A percentile compares a stretch with the other conserved stretches of the same genome.
These are phyloP conservation scores for Coemansia sp. DNA, from an alignment of 192 early-diverging fungal genomes.

Conservation along the genomic window DNA sequence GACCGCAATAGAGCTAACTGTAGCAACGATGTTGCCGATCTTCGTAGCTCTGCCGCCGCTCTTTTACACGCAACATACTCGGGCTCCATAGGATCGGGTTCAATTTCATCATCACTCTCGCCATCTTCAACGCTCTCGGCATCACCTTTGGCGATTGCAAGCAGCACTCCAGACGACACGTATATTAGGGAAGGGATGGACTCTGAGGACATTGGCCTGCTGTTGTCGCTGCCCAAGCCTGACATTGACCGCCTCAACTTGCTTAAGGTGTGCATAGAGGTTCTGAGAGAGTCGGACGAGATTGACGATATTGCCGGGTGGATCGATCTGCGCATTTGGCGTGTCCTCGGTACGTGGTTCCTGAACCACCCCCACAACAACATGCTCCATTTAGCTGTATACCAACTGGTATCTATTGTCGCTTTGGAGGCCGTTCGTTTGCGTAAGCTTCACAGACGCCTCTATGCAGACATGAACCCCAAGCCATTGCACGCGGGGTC, in stretches of 20 bases:
- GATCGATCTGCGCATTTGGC: conserved; percentile 55
- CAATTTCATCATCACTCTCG: conserved; percentile 51
- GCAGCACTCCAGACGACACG: conserved; percentile 37
- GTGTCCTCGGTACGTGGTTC: conserved; percentile 48
- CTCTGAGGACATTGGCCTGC: conserved; percentile 37
- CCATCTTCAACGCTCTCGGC: conserved; percentile 54
- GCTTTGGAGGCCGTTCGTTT: conserved; percentile 43
- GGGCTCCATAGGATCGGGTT: conserved; percentile 40
- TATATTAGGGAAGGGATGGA: conserved; percentile 29
- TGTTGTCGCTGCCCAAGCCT: conserved; percentile 43
- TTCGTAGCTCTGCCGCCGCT: conserved; percentile 45
- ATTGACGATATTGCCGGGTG: conserved; percentile 48
- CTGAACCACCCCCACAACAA: conserved; percentile 56
- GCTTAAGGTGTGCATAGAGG: conserved; percentile 43
- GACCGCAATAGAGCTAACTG: conserved; percentile 1
- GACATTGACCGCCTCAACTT: conserved; percentile 36
- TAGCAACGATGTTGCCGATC: conserved; percentile 21
- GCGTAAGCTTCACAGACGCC: conserved; percentile 27
- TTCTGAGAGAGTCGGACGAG: conserved; percentile 44
- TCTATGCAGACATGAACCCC: background rate
- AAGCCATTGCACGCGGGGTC: background rate
- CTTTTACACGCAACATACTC: conserved; percentile 40
- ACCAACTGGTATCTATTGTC: conserved; percentile 43
- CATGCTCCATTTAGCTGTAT: conserved; percentile 42
- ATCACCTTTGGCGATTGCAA: conserved; percentile 43